phyloP scores from a whole-genome alignment of 2,329 filamentous ascomycete genomes.

The Dactylellina leptospora region DNA sequence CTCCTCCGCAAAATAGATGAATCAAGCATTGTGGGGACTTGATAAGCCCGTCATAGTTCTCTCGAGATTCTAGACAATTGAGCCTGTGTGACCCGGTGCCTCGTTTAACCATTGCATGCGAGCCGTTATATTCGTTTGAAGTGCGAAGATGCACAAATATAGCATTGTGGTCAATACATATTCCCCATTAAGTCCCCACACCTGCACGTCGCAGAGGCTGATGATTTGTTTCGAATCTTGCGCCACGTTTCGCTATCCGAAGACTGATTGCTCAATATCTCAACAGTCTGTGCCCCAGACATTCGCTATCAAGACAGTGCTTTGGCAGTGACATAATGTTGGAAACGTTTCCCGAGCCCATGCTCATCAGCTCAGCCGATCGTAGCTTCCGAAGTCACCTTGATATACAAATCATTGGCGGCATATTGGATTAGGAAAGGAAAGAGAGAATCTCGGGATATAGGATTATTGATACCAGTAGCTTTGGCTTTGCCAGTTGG shows the following conservation, averaged over 20 bases:
- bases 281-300: no score
- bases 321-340: slow-evolving; percentile 34
- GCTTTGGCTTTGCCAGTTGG: slow-evolving; percentile 12
- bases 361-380: slow-evolving; percentile 14
- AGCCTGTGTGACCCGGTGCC: slow-evolving; percentile 30
- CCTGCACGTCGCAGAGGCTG: slow-evolving; percentile 29
- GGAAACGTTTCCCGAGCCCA: slow-evolving; percentile 1
- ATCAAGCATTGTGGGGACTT: slow-evolving; percentile 9
- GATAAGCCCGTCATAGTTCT: slow-evolving; percentile 8
- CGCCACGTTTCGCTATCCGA: slow-evolving; percentile 52
- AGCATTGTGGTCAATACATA: slow-evolving; percentile 35
- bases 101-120: slow-evolving; percentile 35
- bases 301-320: not conserved
- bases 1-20: slow-evolving; percentile 1
- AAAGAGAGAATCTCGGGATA: slow-evolving; percentile 47
- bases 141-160: slow-evolving; percentile 33
- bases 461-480: slow-evolving; percentile 14
- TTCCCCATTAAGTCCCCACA: slow-evolving; percentile 19
- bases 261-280: slow-evolving; percentile 16
- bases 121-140: slow-evolving; percentile 46
- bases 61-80: slow-evolving; percentile 25
- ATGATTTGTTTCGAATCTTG: slow-evolving; percentile 47
- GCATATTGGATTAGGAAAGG: slow-evolving; percentile 31
- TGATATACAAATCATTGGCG: slow-evolving; percentile 4
- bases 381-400: slow-evolving; percentile 6